A percentile compares a stretch with the other conserved stretches of the same genome.
These are phyloP conservation scores for Puccinia triticina DNA, from an alignment of 1,284 basidiomycete species.

Conservation along the genomic window DNA sequence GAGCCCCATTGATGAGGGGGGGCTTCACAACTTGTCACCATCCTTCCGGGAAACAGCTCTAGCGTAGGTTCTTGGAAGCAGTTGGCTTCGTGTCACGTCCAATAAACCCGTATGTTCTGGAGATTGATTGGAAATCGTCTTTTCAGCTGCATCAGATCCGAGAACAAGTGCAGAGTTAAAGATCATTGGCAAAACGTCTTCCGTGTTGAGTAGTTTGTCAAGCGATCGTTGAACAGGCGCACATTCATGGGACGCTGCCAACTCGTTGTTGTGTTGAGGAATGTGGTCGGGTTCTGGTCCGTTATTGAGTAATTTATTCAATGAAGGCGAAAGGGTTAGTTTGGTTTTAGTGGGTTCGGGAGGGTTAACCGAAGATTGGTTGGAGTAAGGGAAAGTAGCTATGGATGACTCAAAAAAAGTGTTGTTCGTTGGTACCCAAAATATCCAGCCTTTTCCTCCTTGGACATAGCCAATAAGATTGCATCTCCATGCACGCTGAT, in stretches of 20 bases:
- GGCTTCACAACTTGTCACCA: not conserved
- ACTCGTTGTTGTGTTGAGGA: not conserved
- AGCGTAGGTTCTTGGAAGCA: not conserved
- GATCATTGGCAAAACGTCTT: not conserved
- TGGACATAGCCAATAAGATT: slow-evolving; percentile 16
- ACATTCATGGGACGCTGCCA: too few species aligned
- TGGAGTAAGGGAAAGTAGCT: not conserved
- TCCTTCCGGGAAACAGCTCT: not conserved
- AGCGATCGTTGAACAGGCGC: not conserved
- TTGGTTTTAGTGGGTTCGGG: too few species aligned
- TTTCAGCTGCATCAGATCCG: not conserved
- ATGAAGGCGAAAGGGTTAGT: not conserved
- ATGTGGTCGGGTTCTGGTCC: not conserved
- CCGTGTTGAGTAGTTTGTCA: not conserved
- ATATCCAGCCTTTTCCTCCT: slow-evolving; percentile 34
- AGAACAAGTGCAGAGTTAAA: not conserved
- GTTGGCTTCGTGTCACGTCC: not conserved
- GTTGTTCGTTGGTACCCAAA: slow-evolving; percentile 8
- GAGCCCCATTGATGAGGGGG: too few species aligned
- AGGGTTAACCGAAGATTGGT: not conserved
- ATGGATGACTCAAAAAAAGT: slow-evolving; percentile 26
- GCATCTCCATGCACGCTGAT: not conserved
- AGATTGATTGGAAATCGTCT: not conserved
- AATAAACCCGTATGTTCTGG: not conserved
- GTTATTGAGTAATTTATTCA: not conserved